phyloP scores from a whole-genome alignment of 192 early-diverging fungal species.

The Lobulomyces angularis region DNA sequence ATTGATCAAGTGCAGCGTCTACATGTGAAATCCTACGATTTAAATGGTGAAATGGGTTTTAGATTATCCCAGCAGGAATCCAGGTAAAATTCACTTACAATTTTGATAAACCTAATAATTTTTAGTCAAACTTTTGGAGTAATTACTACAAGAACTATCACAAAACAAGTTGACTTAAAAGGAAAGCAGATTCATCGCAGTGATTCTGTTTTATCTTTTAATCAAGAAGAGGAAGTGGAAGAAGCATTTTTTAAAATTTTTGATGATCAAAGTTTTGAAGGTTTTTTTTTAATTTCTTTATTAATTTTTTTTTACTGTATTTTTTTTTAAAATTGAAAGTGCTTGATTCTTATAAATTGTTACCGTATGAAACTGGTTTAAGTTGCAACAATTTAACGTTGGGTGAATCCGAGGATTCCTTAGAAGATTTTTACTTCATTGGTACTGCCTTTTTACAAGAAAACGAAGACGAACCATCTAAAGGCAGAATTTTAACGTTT shows the following conservation, averaged over 20 bases:
- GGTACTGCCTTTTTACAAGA: constrained; percentile 57
- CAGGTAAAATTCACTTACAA: no score
- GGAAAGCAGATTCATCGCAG: no score
- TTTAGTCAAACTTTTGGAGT: constrained; percentile 57
- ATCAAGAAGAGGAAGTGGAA: constrained; percentile 17
- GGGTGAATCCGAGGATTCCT: constrained; percentile 9
- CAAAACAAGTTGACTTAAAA: no score
- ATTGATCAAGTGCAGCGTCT: no score
- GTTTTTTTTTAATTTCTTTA: no score
- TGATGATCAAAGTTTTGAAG: constrained; percentile 60
- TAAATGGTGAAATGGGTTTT: no score
- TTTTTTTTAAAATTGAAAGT: constrained; percentile 13
- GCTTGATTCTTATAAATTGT: constrained; percentile 26
- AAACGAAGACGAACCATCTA: constrained; percentile 47
- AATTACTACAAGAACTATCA: constrained; percentile 29
- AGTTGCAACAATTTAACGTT: neutral
- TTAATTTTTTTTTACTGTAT: neutral
- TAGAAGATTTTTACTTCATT: constrained; percentile 46
- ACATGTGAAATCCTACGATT: no score
- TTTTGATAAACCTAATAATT: no score
- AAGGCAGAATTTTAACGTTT: constrained; percentile 62
- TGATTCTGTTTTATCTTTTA: no score
- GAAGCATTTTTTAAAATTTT: constrained; percentile 45
- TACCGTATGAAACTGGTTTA: constrained; percentile 3
- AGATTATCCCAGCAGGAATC: no score